phyloP scores from a whole-genome alignment of 139 green algal genomes.

The Pseudopediastrum boryanum region DNA sequence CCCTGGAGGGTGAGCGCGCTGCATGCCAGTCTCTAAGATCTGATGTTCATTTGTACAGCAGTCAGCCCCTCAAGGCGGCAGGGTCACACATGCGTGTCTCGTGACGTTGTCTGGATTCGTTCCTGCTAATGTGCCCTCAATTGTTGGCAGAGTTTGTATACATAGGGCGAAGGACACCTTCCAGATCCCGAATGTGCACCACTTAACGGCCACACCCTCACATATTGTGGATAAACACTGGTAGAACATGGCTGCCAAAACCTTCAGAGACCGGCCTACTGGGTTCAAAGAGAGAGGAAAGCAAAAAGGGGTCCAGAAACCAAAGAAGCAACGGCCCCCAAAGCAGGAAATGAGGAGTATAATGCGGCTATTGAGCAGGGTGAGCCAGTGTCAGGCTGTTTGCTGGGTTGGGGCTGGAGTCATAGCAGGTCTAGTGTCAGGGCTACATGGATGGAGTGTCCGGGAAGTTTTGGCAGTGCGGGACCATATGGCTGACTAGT shows the following conservation, averaged over 20 bases:
- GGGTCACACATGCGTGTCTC: no score
- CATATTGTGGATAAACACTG: background rate
- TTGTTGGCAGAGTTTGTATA: no score
- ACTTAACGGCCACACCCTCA: background rate
- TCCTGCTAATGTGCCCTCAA: no score
- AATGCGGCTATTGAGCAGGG: conserved; percentile 67
- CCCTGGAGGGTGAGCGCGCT: no score
- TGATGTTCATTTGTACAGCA: no score
- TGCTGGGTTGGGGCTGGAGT: background rate
- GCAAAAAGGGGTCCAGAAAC: background rate
- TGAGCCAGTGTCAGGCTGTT: conserved; percentile 17
- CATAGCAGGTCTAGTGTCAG: background rate
- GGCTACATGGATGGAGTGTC: background rate
- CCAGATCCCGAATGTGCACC: background rate
- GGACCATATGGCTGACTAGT: background rate
- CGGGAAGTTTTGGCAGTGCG: background rate
- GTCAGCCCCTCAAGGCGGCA: no score
- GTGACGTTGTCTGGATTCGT: no score
- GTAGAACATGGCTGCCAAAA: no score
- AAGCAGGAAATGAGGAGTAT: conserved; percentile 71
- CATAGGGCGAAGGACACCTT: background rate
- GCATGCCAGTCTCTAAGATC: no score
- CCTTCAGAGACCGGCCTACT: conserved; percentile 1
- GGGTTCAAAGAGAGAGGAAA: background rate
- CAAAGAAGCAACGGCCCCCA: conserved; percentile 35